Evolutionary conservation across 2,329 filamentous ascomycete genomes (phyloP), one percentile per base, ranked within the genome.

Genomic region (Penicillium glabrum): DNA sequence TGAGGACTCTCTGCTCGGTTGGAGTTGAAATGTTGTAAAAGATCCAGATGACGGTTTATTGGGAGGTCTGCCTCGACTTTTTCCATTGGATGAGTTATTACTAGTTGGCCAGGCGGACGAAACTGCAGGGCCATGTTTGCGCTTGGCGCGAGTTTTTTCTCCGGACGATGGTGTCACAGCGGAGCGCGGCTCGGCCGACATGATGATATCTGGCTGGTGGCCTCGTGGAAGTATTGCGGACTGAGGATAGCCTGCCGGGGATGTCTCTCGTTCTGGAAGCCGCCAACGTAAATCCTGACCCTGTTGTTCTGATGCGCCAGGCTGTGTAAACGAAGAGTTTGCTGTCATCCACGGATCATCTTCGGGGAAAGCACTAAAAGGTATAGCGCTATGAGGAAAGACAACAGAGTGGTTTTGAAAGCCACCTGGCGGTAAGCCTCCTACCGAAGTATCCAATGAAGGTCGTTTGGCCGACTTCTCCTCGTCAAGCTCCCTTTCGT

Each of bases 21-120:
- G 86, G 14, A 83, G 85, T 3, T 88, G 86, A 61, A 89, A 89
- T 0, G 89, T 88, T 5, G 86, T 86, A 62, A 87, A 90, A 0
- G 88, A 86, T 0, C 86, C 86, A 14, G 84, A 80, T 0, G 82
- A 83, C 26, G 86, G 83, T 65, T 88, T 90, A 54, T 87, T 89
- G 0, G 91, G 90, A 43, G 93, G 93, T 57, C 93, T 82, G 7
- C 93, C 92, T 62, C 92, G 82, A 14, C 89, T 81, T 71, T 93
- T 96, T 2, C 88, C 87, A 5, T 82, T 84, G 1, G 84, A 77
- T 13, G 86, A 80, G 39, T 82, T 79, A 16, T 84, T 84, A 57
- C 83, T 85, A 61, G 86, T 86, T 54, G 89, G 86, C 93, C 93
- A 97, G 1, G 93, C 93, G 10, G 92, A 96, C 1, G 92, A 96